Percentiles rank a stretch among this genome's conserved stretches.
These are phyloP conservation scores for Globisporangium cederbergense DNA, from an alignment of 352 stramenopile genomes.

Conservation along the genomic window DNA sequence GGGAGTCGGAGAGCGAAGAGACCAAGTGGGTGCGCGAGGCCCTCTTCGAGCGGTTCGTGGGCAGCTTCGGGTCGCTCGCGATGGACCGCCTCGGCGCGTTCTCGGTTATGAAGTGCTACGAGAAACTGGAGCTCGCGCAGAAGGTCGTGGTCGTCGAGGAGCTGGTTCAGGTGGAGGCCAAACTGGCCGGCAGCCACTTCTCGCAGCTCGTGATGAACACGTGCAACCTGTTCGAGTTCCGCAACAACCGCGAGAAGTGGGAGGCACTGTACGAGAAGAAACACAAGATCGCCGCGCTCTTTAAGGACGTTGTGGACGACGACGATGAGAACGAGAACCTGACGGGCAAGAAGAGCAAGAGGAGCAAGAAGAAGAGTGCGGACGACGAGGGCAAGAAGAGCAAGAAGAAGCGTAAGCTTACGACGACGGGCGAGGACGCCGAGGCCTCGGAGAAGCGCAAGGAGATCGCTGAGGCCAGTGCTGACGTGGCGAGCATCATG, in stretches of 20 bases:
- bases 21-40: conserved; percentile 59
- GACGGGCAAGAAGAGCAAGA: conserved; percentile 21
- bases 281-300: conserved; percentile 73
- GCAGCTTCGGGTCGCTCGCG: conserved; percentile 64
- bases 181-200: conserved; percentile 77
- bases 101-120: conserved; percentile 83
- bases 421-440: conserved; percentile 22
- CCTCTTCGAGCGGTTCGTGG: conserved; percentile 67
- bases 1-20: conserved; percentile 55
- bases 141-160: conserved; percentile 74
- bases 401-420: conserved; percentile 43
- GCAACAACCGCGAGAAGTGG: conserved; percentile 78
- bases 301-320: conserved; percentile 64
- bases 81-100: conserved; percentile 76
- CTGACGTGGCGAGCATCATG: conserved; percentile 69
- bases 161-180: conserved; percentile 60
- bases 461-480: conserved; percentile 31
- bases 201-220: conserved; percentile 81
- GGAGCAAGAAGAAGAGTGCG: conserved; percentile 13
- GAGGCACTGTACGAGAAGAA: conserved; percentile 72
- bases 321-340: conserved; percentile 23
- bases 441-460: conserved; percentile 25
- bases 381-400: conserved; percentile 21
- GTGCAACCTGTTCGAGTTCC: conserved; percentile 77
- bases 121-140: conserved; percentile 48